A percentile compares a stretch with the other conserved stretches of the same genome.
phyloP scores from a whole-genome alignment of 2,329 filamentous ascomycete species.

The Iodosphaeria phyllophila region DNA sequence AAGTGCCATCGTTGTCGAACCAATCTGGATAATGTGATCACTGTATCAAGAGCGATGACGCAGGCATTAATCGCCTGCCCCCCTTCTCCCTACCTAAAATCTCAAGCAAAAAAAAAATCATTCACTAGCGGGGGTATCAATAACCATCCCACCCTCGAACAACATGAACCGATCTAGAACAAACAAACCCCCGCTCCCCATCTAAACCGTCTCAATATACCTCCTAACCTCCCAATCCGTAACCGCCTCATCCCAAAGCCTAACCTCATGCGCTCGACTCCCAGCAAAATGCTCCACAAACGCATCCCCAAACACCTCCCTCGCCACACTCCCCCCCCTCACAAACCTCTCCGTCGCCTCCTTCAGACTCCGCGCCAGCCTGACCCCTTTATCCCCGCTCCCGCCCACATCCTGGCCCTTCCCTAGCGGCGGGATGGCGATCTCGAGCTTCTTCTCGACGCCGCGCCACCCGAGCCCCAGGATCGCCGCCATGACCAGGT shows the following conservation, averaged over 20 bases:
- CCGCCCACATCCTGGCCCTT: conserved; percentile 72
- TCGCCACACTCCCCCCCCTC: conserved; percentile 63
- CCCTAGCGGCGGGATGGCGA: conserved; percentile 65
- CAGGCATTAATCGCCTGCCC: too few relatives aligned
- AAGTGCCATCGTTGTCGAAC: too few relatives aligned
- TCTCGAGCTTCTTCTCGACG: conserved; percentile 77
- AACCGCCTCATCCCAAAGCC: conserved; percentile 78
- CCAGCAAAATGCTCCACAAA: conserved; percentile 95
- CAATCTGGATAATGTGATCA: too few relatives aligned
- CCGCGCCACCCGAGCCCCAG: conserved; percentile 80
- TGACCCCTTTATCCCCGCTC: conserved; percentile 47
- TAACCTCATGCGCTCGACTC: conserved; percentile 77
- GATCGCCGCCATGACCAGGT: conserved; percentile 72
- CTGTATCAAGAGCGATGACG: too few relatives aligned
- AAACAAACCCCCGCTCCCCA: too few relatives aligned
- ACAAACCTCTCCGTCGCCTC: conserved; percentile 71
- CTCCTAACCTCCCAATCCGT: conserved; percentile 81
- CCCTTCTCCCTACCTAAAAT: too few relatives aligned
- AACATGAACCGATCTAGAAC: too few relatives aligned
- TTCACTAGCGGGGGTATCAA: too few relatives aligned
- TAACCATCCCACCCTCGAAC: too few relatives aligned
- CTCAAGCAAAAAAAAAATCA: too few relatives aligned
- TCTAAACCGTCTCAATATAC: conserved; percentile 58
- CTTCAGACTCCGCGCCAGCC: conserved; percentile 68
- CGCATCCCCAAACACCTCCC: conserved; percentile 81